These are phyloP conservation scores for Mucor saturninus DNA, from an alignment of 371 early-diverging fungal species.

Conservation along the genomic window DNA sequence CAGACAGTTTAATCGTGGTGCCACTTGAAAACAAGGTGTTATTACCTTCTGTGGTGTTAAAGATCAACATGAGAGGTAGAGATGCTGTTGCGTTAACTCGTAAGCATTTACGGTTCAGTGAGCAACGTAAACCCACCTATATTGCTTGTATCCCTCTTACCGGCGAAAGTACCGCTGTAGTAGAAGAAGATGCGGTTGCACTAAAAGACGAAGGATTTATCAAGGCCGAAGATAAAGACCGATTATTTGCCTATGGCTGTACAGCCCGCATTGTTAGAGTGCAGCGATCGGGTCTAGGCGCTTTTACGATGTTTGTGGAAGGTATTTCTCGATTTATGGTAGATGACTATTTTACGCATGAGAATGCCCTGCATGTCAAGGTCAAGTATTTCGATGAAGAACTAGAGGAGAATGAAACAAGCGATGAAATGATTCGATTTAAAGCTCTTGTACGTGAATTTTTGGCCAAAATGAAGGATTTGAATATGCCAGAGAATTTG, in stretches of 20 bases:
- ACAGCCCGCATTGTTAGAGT: slow-evolving; percentile 47
- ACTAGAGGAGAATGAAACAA: slow-evolving; percentile 33
- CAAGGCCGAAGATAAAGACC: slow-evolving; percentile 25
- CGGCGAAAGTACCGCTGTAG: neutral
- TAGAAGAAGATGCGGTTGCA: neutral
- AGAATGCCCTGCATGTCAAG: slow-evolving; percentile 37
- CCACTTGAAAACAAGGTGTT: slow-evolving; percentile 52
- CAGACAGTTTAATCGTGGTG: slow-evolving; percentile 35
- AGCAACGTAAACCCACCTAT: slow-evolving; percentile 38
- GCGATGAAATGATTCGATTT: slow-evolving; percentile 63
- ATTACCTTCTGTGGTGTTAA: slow-evolving; percentile 50
- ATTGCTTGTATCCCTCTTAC: slow-evolving; percentile 45
- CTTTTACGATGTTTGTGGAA: slow-evolving; percentile 46
- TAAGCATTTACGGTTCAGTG: slow-evolving; percentile 33
- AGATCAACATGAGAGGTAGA: slow-evolving; percentile 41
- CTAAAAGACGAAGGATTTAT: slow-evolving; percentile 28
- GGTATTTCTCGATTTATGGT: slow-evolving; percentile 46
- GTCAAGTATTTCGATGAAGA: slow-evolving; percentile 29
- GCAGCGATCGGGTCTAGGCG: slow-evolving; percentile 44
- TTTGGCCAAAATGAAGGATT: slow-evolving; percentile 63
- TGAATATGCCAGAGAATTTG: slow-evolving; percentile 71
- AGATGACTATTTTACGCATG: slow-evolving; percentile 19
- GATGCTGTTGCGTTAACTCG: slow-evolving; percentile 41
- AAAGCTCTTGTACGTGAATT: slow-evolving; percentile 66
- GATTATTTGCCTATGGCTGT: slow-evolving; percentile 47